Percentiles rank a stretch among this genome's conserved stretches.
phyloP scores from a whole-genome alignment of 2,329 filamentous ascomycete genomes.

The Pezicula carpinea region DNA sequence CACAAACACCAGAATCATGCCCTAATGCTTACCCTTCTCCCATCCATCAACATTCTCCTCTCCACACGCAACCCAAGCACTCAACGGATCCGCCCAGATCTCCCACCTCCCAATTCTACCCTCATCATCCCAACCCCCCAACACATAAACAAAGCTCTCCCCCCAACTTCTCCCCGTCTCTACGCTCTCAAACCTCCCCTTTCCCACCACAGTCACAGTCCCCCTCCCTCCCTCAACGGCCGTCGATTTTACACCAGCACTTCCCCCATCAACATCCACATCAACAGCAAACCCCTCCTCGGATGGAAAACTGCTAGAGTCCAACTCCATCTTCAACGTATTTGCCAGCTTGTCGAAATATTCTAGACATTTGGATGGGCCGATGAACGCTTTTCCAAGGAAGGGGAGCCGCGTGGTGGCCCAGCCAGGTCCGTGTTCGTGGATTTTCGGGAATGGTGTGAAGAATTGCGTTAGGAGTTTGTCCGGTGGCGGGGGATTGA shows the following conservation, averaged over 20 bases:
- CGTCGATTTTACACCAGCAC: no score
- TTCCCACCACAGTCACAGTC: constrained; percentile 32
- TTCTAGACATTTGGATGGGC: constrained; percentile 28
- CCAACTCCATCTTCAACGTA: constrained; percentile 18
- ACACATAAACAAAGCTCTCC: constrained; percentile 35
- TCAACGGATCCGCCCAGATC: constrained; percentile 39
- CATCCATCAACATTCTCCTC: no score
- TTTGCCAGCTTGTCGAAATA: constrained; percentile 33
- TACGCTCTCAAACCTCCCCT: constrained; percentile 29
- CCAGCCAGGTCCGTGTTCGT: constrained; percentile 37
- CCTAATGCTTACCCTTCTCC: no score
- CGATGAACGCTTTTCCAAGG: constrained; percentile 31
- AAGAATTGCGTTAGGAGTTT: constrained; percentile 5
- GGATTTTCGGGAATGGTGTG: constrained; percentile 23
- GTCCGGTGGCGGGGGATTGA: background rate
- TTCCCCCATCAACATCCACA: constrained; percentile 13
- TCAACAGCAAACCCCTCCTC: constrained; percentile 27
- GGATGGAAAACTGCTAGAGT: constrained; percentile 2
- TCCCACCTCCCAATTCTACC: constrained; percentile 37
- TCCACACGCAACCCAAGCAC: constrained; percentile 32
- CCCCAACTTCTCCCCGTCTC: constrained; percentile 36
- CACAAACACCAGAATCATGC: no score
- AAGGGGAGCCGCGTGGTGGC: constrained; percentile 32
- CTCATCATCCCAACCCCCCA: constrained; percentile 34
- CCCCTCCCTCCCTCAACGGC: constrained; percentile 10